These are phyloP conservation scores for Phellinidium pouzarii DNA, from an alignment of 1,284 basidiomycete species.

Conservation along the genomic window DNA sequence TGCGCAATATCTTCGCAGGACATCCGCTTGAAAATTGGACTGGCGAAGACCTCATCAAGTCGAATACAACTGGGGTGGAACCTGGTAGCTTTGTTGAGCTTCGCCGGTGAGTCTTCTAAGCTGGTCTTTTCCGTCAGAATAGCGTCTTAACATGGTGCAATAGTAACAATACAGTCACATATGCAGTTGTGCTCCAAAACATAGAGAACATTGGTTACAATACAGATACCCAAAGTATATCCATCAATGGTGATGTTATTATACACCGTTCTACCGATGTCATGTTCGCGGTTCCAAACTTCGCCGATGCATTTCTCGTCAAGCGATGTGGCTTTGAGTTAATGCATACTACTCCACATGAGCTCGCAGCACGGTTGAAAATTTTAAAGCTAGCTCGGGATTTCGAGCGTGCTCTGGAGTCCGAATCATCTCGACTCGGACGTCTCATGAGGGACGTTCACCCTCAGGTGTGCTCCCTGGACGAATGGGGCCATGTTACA, in stretches of 20 bases:
- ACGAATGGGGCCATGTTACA: slow-evolving; percentile 47
- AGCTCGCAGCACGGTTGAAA: slow-evolving; percentile 51
- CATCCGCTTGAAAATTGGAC: slow-evolving; percentile 3
- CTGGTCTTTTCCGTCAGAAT: background rate
- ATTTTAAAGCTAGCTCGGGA: slow-evolving; percentile 48
- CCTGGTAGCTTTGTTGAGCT: slow-evolving; percentile 57
- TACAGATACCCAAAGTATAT: slow-evolving; percentile 37
- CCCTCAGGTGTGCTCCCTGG: slow-evolving; percentile 37
- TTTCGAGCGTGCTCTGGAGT: slow-evolving; percentile 40
- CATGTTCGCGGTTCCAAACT: slow-evolving; percentile 49
- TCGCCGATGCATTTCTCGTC: slow-evolving; percentile 41
- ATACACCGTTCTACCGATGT: slow-evolving; percentile 43
- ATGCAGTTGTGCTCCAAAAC: slow-evolving; percentile 40
- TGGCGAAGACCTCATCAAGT: slow-evolving; percentile 8
- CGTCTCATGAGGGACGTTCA: slow-evolving; percentile 36
- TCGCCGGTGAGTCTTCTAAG: slow-evolving; percentile 39
- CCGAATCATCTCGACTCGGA: slow-evolving; percentile 32
- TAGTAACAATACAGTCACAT: slow-evolving; percentile 37
- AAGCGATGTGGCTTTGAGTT: slow-evolving; percentile 40
- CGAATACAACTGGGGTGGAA: slow-evolving; percentile 16
- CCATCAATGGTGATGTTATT: slow-evolving; percentile 45
- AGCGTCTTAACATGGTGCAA: slow-evolving; percentile 16
- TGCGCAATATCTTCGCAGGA: background rate
- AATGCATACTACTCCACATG: slow-evolving; percentile 25
- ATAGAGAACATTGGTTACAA: slow-evolving; percentile 30